Percentiles rank a stretch among this genome's conserved stretches.
Conservation (phyloP, 371 early-diverging fungal species). For the Batkoa obscura region DNA sequence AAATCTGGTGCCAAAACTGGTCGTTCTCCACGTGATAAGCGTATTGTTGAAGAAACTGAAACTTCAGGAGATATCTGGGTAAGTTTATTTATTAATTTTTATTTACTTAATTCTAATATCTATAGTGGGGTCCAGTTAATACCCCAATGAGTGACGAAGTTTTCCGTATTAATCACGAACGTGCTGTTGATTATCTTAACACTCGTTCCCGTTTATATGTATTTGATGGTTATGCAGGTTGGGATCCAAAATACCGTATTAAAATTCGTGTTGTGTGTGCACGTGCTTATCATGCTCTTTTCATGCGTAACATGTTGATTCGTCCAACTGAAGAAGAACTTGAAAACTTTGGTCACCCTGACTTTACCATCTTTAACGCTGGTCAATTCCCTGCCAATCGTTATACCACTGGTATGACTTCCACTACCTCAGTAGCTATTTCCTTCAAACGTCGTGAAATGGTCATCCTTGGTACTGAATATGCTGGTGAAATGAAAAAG, state of each 20-base stretch:
- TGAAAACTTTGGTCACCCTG: slow-evolving; percentile 74
- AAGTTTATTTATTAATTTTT: slow-evolving; percentile 6
- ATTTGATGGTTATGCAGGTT: slow-evolving; percentile 83
- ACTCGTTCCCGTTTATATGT: slow-evolving; percentile 83
- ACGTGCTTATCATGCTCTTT: slow-evolving; percentile 87
- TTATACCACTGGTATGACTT: slow-evolving; percentile 91
- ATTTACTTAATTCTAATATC: not conserved
- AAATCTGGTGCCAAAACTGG: slow-evolving; percentile 81
- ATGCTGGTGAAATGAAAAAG: slow-evolving; percentile 98
- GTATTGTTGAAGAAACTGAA: slow-evolving; percentile 77
- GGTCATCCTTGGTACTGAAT: slow-evolving; percentile 92
- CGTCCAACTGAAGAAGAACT: slow-evolving; percentile 82
- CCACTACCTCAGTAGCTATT: slow-evolving; percentile 74
- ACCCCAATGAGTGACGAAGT: slow-evolving; percentile 66
- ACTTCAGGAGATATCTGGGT: slow-evolving; percentile 72
- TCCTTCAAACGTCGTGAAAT: slow-evolving; percentile 60
- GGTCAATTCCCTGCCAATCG: slow-evolving; percentile 92
- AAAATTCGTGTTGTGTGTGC: slow-evolving; percentile 89
- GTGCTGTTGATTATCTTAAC: slow-evolving; percentile 89
- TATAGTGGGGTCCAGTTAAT: slow-evolving; percentile 87
- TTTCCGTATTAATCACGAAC: slow-evolving; percentile 87
- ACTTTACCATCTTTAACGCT: slow-evolving; percentile 92
- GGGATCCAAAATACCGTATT: slow-evolving; percentile 92
- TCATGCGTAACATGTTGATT: slow-evolving; percentile 96
- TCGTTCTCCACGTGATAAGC: slow-evolving; percentile 81